These are phyloP conservation scores for Triticum turgidum DNA, from an alignment of 176 grass and related monocot species.

Conservation along the genomic window DNA sequence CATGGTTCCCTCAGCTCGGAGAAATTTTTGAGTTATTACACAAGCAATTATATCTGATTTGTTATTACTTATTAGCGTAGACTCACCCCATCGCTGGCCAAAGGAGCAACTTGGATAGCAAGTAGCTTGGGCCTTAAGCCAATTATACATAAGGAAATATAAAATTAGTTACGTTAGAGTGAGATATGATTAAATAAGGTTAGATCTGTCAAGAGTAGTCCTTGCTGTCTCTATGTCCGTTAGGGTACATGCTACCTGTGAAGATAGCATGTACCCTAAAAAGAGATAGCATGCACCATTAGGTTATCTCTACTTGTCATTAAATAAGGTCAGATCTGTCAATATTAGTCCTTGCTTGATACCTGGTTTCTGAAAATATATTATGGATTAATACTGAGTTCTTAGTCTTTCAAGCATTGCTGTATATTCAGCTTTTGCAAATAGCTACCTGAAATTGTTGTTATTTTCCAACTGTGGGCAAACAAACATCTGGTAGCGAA, in stretches of 20 bases:
- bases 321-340: neutral
- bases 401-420: neutral
- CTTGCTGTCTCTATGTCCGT: no score
- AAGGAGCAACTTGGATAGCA: neutral
- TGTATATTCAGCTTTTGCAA: slow-evolving; percentile 9
- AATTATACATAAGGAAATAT: neutral
- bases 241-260: no score
- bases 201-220: neutral
- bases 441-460: slow-evolving; percentile 1
- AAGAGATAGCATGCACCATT: neutral
- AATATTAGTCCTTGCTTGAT: neutral
- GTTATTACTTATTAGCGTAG: neutral
- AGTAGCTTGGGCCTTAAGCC: neutral
- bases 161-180: neutral
- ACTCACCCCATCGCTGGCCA: neutral
- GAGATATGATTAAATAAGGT: neutral
- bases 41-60: slow-evolving; percentile 15
- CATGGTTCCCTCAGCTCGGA: neutral
- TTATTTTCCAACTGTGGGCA: neutral
- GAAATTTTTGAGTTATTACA: neutral
- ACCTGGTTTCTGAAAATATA: no score
- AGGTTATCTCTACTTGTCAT: neutral
- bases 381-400: neutral
- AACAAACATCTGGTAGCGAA: no score
- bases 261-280: no score